Base-by-base conservation (phyloP, 148 eudicot species). In the Diospyros lotus region DNA sequence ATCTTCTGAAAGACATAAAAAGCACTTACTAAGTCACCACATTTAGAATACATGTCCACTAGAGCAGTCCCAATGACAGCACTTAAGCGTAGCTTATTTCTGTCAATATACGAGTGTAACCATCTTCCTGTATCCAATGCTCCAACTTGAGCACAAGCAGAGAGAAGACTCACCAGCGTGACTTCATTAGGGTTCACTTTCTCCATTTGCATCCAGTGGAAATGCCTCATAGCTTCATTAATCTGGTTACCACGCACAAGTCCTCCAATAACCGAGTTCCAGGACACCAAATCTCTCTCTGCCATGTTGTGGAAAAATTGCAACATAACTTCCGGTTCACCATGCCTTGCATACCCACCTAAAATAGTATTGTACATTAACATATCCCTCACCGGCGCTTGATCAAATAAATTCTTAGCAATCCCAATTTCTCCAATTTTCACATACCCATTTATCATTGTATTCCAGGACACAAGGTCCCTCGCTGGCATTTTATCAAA, bases 141-240 rank as follows among this genome's bases (percentile, higher is more conserved):
- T 71, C 80, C 80, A 64, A 72, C 80, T 71, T 71, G 75, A 9
- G 70, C 75, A 65, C 75, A 71, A 77, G 71, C 80, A 77, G 80
- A 71, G 44, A 77, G 64, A n/a, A 77, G 17, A 14, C 75, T 65
- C 38, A 65, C 74, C 5, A 77, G 53, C 4, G 80, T 77, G 38
- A 77, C 75, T 52, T 72, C 80, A 72, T 77, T 72, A 9, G 80
- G 80, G 48, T 28, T 13, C 28, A 71, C 64, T 17, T 71, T 71
- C 44, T 71, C 71, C 38, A 12, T 71, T 46, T 71, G 71, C 80
- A 77, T 77, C 9, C 9, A 39, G 18, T 77, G 62, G 58, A 77
- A 77, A 54, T 41, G 61, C 13, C 39, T 72, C 44, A 77, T 77
- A 43, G 80, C 80, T 64, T 77, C 80, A 64, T 45, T 71, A 45